Conservation (phyloP, 345 rosid genomes). For the Gossypium thurberi region DNA sequence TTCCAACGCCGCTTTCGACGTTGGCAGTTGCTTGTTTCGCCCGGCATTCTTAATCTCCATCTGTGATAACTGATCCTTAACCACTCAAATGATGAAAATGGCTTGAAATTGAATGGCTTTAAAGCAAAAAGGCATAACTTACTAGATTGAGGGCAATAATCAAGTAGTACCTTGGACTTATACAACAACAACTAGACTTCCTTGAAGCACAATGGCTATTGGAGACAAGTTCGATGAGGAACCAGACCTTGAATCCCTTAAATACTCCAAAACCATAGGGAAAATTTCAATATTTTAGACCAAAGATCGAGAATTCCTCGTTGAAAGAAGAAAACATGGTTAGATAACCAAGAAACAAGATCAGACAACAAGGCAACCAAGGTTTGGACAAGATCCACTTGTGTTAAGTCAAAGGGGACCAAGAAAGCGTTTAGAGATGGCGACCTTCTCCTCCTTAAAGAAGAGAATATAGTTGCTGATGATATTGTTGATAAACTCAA, state of each 20-base stretch:
- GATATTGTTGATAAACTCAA: slow-evolving; percentile 40
- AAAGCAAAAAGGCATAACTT: slow-evolving; percentile 83
- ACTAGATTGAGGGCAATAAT: slow-evolving; percentile 72
- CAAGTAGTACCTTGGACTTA: slow-evolving; percentile 71
- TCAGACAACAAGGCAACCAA: slow-evolving; percentile 53
- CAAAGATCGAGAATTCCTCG: slow-evolving; percentile 63
- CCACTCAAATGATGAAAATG: slow-evolving; percentile 84
- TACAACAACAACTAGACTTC: slow-evolving; percentile 83
- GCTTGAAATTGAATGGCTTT: slow-evolving; percentile 71
- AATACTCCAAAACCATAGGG: slow-evolving; percentile 50
- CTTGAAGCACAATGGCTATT: slow-evolving; percentile 59
- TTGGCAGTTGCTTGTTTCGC: slow-evolving; percentile 56
- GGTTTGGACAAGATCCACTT: slow-evolving; percentile 55
- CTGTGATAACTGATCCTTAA: slow-evolving; percentile 72
- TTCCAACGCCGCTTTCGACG: slow-evolving; percentile 75
- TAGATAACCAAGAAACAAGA: slow-evolving; percentile 44
- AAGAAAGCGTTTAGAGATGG: slow-evolving; percentile 72
- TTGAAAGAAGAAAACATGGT: slow-evolving; percentile 46
- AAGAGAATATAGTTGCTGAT: slow-evolving; percentile 72
- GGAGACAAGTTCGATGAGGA: slow-evolving; percentile 27
- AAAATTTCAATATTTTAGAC: slow-evolving; percentile 66
- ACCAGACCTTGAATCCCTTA: slow-evolving; percentile 39
- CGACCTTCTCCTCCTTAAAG: slow-evolving; percentile 65
- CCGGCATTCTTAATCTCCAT: slow-evolving; percentile 56
- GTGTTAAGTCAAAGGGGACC: slow-evolving; percentile 75